A percentile compares a stretch with the other conserved stretches of the same genome.
Conservation (phyloP, 108 stramenopile genomes). For the Skeletonema potamos region DNA sequence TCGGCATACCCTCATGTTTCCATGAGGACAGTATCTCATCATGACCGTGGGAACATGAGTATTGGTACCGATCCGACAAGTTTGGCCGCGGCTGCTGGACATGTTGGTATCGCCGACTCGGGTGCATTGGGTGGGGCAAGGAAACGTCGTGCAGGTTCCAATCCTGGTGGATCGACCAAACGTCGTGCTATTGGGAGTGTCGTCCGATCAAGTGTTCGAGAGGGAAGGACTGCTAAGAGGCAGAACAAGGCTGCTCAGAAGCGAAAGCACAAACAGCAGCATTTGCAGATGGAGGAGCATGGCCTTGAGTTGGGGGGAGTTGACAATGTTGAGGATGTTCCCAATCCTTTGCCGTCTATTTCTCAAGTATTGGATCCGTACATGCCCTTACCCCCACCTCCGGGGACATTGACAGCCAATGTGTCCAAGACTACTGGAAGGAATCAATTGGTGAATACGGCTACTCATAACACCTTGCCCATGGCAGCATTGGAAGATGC, state of each 20-base stretch:
- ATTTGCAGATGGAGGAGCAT: neutral
- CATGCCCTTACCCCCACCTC: slow-evolving; percentile 25
- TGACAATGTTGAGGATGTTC: slow-evolving; percentile 8
- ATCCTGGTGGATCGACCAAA: slow-evolving; percentile 59
- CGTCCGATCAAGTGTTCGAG: slow-evolving; percentile 61
- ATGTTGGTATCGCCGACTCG: neutral
- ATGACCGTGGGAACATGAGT: slow-evolving; percentile 4
- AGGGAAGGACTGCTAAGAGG: slow-evolving; percentile 53
- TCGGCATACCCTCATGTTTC: neutral
- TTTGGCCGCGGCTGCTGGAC: slow-evolving; percentile 13
- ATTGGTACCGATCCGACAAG: slow-evolving; percentile 13
- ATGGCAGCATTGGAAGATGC: slow-evolving; percentile 81
- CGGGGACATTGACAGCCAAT: neutral
- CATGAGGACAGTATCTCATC: slow-evolving; percentile 4
- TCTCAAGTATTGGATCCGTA: slow-evolving; percentile 74
- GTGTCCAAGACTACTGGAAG: slow-evolving; percentile 3
- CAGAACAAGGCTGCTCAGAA: slow-evolving; percentile 54
- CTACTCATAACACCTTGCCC: slow-evolving; percentile 58
- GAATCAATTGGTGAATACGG: slow-evolving; percentile 44
- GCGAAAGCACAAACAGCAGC: slow-evolving; percentile 12
- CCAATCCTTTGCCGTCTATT: slow-evolving; percentile 58
- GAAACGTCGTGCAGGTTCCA: neutral
- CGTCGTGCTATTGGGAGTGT: slow-evolving; percentile 80
- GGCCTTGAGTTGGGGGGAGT: neutral
- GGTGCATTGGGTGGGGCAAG: neutral